phyloP scores from a whole-genome alignment of 2,329 filamentous ascomycete species.

The Plenodomus biglobosus region DNA sequence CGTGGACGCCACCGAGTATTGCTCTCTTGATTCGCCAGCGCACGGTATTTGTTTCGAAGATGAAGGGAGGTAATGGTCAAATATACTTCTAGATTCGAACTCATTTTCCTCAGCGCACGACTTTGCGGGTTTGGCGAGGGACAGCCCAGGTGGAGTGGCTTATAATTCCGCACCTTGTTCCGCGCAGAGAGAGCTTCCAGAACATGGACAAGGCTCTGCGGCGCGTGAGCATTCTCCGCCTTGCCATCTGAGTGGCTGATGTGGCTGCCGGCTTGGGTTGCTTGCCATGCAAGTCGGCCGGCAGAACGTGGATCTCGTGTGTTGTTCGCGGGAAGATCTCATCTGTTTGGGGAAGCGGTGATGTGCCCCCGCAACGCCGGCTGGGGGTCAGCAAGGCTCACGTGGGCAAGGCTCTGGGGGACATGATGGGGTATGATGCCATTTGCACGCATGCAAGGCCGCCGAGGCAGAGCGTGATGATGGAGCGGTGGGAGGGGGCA shows the following conservation, averaged over 20 bases:
- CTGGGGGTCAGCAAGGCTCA: neutral
- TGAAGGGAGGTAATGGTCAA: neutral
- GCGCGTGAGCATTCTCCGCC: neutral
- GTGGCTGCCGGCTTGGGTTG: neutral
- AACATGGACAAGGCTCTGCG: neutral
- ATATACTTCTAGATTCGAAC: neutral
- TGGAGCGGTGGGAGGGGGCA: neutral
- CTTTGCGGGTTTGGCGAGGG: neutral
- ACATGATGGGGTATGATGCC: neutral
- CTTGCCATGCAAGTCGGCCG: neutral
- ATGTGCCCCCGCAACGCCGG: neutral
- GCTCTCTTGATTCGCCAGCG: neutral
- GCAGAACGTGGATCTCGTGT: neutral
- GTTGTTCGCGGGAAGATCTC: neutral
- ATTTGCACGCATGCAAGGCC: neutral
- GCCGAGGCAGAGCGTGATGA: neutral
- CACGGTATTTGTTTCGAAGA: neutral
- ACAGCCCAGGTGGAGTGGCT: neutral
- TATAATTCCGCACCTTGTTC: neutral
- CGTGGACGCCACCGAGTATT: neutral
- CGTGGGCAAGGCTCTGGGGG: neutral
- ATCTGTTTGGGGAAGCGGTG: neutral
- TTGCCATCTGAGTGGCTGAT: neutral
- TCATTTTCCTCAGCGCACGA: neutral
- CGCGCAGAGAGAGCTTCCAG: neutral